Evolutionary conservation across 331 rosid species (phyloP).

Genomic region (Telfairia occidentalis): DNA sequence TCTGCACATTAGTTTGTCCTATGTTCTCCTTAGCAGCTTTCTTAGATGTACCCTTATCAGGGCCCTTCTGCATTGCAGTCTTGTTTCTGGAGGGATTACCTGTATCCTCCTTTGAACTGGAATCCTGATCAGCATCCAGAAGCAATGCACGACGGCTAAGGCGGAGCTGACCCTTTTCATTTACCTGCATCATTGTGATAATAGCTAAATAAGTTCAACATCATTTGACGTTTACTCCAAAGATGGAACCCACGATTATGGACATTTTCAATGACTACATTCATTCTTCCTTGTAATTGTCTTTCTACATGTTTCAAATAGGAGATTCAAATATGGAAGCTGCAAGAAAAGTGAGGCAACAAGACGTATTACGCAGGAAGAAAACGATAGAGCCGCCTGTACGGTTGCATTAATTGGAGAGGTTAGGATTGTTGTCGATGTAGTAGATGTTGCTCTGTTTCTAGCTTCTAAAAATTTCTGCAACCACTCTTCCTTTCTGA

Average conservation of each 20-base stretch:
- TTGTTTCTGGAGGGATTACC: slow-evolving; percentile 25
- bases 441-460: neutral
- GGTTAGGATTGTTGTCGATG: neutral
- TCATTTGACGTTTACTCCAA: neutral
- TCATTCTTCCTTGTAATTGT: neutral
- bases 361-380: neutral
- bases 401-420: neutral
- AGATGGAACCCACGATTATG: neutral
- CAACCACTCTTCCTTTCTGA: neutral
- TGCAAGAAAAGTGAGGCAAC: neutral
- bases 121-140: slow-evolving; percentile 42
- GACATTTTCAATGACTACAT: neutral
- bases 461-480: neutral
- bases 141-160: slow-evolving; percentile 75
- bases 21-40: slow-evolving; percentile 28
- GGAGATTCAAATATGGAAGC: neutral
- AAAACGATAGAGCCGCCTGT: neutral
- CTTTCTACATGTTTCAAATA: neutral
- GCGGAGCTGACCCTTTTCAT: slow-evolving; percentile 92
- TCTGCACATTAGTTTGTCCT: slow-evolving; percentile 25
- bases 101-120: slow-evolving; percentile 29
- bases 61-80: slow-evolving; percentile 18
- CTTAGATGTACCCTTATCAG: slow-evolving; percentile 24
- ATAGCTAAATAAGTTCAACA: slow-evolving; percentile 14
- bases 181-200: slow-evolving; percentile 40